Percentiles rank a stretch among this genome's conserved stretches.
phyloP scores from a whole-genome alignment of 2,329 filamentous ascomycete genomes.

The Hansfordia pulvinata region DNA sequence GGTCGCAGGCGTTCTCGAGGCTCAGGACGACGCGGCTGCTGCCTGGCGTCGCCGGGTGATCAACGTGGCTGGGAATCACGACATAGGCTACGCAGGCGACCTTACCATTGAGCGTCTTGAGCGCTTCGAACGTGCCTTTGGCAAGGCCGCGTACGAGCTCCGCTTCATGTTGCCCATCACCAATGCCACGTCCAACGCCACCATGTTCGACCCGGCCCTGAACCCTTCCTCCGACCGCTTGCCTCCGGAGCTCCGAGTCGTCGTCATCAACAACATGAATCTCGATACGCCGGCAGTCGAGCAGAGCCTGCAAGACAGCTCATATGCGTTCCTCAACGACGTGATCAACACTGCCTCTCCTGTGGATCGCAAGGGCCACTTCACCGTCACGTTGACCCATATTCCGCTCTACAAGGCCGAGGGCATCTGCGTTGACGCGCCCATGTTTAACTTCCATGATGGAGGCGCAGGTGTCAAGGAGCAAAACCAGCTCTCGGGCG shows the following conservation, averaged over 20 bases:
- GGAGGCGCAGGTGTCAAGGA: conserved; percentile 63
- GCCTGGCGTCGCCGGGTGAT: conserved; percentile 68
- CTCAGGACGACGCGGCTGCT: conserved; percentile 28
- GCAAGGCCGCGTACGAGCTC: conserved; percentile 82
- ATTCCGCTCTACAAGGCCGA: conserved; percentile 76
- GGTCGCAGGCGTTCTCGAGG: conserved; percentile 33
- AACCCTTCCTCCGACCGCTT: conserved; percentile 34
- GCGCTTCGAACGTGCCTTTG: conserved; percentile 76
- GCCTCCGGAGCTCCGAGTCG: conserved; percentile 59
- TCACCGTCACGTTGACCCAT: conserved; percentile 82
- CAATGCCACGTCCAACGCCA: conserved; percentile 22
- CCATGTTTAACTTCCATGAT: conserved; percentile 68
- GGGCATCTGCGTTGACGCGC: conserved; percentile 73
- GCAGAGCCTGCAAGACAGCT: conserved; percentile 54
- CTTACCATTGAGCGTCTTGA: conserved; percentile 61
- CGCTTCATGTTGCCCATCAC: conserved; percentile 48
- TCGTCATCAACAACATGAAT: conserved; percentile 88
- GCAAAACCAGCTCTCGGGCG: conserved; percentile 75
- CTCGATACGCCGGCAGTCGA: conserved; percentile 71
- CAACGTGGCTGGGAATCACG: conserved; percentile 89
- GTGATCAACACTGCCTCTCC: conserved; percentile 49
- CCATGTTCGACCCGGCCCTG: conserved; percentile 24
- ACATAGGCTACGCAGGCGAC: conserved; percentile 92
- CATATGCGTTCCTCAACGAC: conserved; percentile 63
- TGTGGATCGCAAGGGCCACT: conserved; percentile 48